phyloP scores from a whole-genome alignment of 2,329 filamentous ascomycete species.

The Neonectria faginata region DNA sequence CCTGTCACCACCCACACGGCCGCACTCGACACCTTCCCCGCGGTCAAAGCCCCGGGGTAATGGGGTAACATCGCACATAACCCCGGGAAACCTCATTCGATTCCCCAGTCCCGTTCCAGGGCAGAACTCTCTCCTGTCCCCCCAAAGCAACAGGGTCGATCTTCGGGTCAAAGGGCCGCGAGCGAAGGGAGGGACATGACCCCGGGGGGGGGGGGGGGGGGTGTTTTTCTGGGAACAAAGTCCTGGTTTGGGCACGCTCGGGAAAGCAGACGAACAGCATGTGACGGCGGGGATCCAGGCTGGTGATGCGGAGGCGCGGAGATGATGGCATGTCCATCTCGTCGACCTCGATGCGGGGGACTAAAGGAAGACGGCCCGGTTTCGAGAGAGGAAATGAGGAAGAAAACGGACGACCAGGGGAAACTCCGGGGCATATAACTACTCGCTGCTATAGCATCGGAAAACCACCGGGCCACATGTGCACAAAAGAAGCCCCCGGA shows the following conservation, averaged over 20 bases:
- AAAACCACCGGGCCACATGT: background rate
- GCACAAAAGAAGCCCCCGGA: background rate
- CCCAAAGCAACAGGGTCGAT: conserved; percentile 27
- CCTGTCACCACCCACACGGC: conserved; percentile 20
- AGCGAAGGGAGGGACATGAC: conserved; percentile 25
- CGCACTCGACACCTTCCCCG: conserved; percentile 18
- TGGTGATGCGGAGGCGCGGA: no score
- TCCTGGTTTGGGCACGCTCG: background rate
- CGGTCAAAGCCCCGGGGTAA: conserved; percentile 20
- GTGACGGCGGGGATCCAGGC: conserved; percentile 35
- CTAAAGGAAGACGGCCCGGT: conserved; percentile 21
- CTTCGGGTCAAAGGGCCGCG: conserved; percentile 41
- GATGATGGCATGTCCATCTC: conserved; percentile 8
- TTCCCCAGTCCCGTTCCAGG: conserved; percentile 28
- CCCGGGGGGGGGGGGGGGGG: no score
- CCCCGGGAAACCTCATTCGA: conserved; percentile 25
- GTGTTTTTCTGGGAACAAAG: background rate
- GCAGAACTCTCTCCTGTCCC: conserved; percentile 3
- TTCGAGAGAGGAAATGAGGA: conserved; percentile 7
- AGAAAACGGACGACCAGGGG: background rate
- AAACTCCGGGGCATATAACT: background rate
- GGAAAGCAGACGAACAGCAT: conserved; percentile 21
- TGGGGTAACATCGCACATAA: conserved; percentile 20
- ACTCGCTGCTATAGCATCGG: background rate
- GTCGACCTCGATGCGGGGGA: conserved; percentile 38